These are phyloP conservation scores for Macrophomina pseudophaseolina DNA, from an alignment of 2,329 filamentous ascomycete genomes.

Conservation along the genomic window DNA sequence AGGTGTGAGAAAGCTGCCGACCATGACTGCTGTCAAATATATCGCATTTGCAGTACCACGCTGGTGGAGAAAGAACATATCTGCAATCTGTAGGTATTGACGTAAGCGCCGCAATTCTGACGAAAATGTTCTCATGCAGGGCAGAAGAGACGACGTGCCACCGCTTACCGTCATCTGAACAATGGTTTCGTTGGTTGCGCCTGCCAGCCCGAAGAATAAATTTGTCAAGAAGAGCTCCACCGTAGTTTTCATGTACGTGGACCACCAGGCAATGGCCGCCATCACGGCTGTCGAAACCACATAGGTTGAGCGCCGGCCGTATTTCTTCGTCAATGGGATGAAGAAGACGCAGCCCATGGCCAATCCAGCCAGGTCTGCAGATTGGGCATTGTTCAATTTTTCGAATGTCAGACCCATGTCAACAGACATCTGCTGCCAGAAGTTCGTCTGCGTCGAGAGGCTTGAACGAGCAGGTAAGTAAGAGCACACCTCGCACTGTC, in stretches of 20 bases:
- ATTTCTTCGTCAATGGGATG: constrained; percentile 54
- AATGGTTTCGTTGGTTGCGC: constrained; percentile 47
- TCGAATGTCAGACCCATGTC: constrained; percentile 25
- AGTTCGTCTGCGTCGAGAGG: neutral
- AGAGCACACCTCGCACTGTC: neutral
- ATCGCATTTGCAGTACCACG: constrained; percentile 55
- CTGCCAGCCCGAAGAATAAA: constrained; percentile 49
- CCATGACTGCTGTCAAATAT: constrained; percentile 44
- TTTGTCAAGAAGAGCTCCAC: constrained; percentile 54
- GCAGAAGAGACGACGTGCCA: no score
- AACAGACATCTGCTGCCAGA: constrained; percentile 47
- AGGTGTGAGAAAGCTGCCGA: constrained; percentile 18
- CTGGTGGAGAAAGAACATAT: constrained; percentile 57
- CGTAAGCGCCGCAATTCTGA: neutral
- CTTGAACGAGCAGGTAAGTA: neutral
- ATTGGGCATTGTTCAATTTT: constrained; percentile 53
- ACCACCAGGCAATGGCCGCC: constrained; percentile 48
- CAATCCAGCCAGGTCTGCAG: constrained; percentile 49
- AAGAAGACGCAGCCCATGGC: constrained; percentile 50
- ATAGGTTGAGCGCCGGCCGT: constrained; percentile 54
- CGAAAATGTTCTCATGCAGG: no score
- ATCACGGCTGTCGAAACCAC: constrained; percentile 48
- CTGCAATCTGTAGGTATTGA: constrained; percentile 39
- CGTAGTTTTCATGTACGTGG: constrained; percentile 48
- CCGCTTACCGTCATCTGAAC: constrained; percentile 41